phyloP scores from a whole-genome alignment of 768 basidiomycete species.

The Cystoderma amianthinum region DNA sequence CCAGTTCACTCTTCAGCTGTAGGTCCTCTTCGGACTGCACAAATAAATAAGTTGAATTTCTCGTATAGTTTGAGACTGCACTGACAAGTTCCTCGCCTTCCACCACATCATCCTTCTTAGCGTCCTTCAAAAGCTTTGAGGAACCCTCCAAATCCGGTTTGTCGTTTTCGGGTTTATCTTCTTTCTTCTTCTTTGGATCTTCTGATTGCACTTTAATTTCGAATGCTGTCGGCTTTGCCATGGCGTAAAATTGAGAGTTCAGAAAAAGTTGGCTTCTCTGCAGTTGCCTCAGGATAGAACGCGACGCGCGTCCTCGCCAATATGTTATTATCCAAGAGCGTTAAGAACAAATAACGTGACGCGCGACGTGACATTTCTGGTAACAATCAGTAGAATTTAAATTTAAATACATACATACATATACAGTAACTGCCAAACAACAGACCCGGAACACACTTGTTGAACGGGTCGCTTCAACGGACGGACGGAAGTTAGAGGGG shows the following conservation, averaged over 20 bases:
- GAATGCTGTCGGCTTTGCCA: constrained; percentile 55
- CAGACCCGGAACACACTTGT: too few relatives aligned
- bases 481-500: background rate
- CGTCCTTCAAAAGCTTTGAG: constrained; percentile 48
- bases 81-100: constrained; percentile 81
- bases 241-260: constrained; percentile 16
- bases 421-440: background rate
- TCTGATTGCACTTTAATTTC: constrained; percentile 61
- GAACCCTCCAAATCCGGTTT: constrained; percentile 31
- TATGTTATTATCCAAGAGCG: background rate
- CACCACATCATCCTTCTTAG: constrained; percentile 41
- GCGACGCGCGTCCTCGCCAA: constrained; percentile 47
- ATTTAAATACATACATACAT: background rate
- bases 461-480: background rate
- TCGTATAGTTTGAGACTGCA: too few relatives aligned
- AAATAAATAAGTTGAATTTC: too few relatives aligned
- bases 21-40: constrained; percentile 89
- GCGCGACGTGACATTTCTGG: background rate
- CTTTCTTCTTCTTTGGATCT: constrained; percentile 73
- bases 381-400: background rate
- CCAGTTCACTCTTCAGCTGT: constrained; percentile 88
- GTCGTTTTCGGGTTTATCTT: constrained; percentile 38
- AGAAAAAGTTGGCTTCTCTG: background rate
- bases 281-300: constrained; percentile 18
- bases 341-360: constrained; percentile 1